phyloP scores from a whole-genome alignment of 1,284 basidiomycete genomes.

The Ceratobasidium sp. region DNA sequence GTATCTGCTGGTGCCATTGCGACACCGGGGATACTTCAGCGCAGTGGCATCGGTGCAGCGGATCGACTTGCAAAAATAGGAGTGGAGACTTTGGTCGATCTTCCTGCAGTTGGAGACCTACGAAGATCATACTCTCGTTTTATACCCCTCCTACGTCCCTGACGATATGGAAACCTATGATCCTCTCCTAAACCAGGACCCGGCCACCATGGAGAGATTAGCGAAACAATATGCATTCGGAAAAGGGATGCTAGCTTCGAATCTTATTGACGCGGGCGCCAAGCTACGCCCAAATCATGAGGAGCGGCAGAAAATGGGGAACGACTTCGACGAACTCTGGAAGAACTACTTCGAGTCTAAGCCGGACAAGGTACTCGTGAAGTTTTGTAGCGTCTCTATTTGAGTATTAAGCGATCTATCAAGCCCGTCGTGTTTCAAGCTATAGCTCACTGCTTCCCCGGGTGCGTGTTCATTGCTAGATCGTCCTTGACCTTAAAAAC shows the following conservation, averaged over 20 bases:
- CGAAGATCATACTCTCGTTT: slow-evolving; percentile 52
- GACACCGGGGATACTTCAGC: slow-evolving; percentile 63
- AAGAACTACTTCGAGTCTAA: slow-evolving; percentile 18
- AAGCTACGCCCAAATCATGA: slow-evolving; percentile 20
- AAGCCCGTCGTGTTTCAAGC: slow-evolving; percentile 36
- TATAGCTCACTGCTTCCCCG: slow-evolving; percentile 4
- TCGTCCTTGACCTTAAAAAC: no score
- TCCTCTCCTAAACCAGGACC: slow-evolving; percentile 29
- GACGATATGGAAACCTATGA: slow-evolving; percentile 18
- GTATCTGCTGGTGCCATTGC: slow-evolving; percentile 45
- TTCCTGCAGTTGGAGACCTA: slow-evolving; percentile 65
- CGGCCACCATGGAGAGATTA: neutral
- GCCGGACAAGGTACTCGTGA: slow-evolving; percentile 31
- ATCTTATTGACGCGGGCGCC: slow-evolving; percentile 18
- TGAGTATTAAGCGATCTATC: neutral
- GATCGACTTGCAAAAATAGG: slow-evolving; percentile 54
- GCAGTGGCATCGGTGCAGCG: slow-evolving; percentile 59
- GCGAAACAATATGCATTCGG: neutral
- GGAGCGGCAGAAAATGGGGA: slow-evolving; percentile 19
- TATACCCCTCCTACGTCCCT: slow-evolving; percentile 12
- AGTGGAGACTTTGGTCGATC: slow-evolving; percentile 56
- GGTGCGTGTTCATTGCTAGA: slow-evolving; percentile 1
- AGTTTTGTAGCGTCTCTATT: neutral
- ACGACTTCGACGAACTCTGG: slow-evolving; percentile 13
- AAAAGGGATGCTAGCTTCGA: slow-evolving; percentile 15